Evolutionary conservation across 805 yeast species (phyloP), one percentile per base, ranked within the genome.

Genomic region (Wickerhamiella sergipiensis): DNA sequence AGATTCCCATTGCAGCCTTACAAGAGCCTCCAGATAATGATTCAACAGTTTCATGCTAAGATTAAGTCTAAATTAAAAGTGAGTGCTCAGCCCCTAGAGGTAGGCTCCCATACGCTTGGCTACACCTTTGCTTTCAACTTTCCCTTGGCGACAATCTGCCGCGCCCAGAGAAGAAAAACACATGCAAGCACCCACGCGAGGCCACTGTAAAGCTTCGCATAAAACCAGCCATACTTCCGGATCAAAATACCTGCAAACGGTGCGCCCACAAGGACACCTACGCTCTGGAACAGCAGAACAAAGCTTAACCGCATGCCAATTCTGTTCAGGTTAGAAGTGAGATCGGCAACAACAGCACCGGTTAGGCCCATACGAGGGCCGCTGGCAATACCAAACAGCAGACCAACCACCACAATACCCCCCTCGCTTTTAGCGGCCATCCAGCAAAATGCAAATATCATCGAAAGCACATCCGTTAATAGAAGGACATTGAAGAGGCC

Each of bases 271-370:
- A 62, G 47, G 24, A 55, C 46, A n/a, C 74, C 78, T 57, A 75
- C 70, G 0, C 89, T 73, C 42, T 81, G 80, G 9, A 71, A 57
- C 8, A 74, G 68, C 26, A 84, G 68, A 0, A 87, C 75, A 33
- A 78, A 50, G 5, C 84, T 84, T 87, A 85, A 81, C 9, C 64
- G 55, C 2, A 56, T 52, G 15, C 67, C 64, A 18, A 60, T 50
- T 40, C 55, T 39, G 17, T 55, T 55, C 47, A 56, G 23, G 36
- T 61, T 54, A 8, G 59, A 50, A 6, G 63, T 63, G 43, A 59
- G 51, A 22, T 52, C 52, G 8, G 66, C 64, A 9, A 62, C 50
- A 42, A 62, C 55, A 0, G 61, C 57, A 3, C 65, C 65, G 33
- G 63, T 59, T 24, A 64, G 49, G 15, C 63, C 57, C 19, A 60